phyloP scores from a whole-genome alignment of 352 stramenopile genomes.

The Phytopythium aichiense region DNA sequence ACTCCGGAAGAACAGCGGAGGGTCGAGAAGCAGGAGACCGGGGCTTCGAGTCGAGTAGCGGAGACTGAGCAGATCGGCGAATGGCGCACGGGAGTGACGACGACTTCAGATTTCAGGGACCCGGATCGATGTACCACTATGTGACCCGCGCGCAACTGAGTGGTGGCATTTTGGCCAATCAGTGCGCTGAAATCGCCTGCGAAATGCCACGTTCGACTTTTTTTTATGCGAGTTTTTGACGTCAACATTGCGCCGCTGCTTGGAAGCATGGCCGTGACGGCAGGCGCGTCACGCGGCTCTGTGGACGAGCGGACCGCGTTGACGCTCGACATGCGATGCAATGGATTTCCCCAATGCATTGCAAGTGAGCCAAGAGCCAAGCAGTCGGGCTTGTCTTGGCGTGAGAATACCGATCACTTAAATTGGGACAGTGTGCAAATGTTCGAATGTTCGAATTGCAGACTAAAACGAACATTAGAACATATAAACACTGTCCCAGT shows the following conservation, averaged over 20 bases:
- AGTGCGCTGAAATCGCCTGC: neutral
- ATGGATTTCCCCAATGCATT: too few relatives aligned
- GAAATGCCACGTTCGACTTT: neutral
- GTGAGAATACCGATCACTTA: too few relatives aligned
- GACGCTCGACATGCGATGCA: too few relatives aligned
- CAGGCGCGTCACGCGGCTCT: neutral
- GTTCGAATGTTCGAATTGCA: too few relatives aligned
- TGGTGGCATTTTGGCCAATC: neutral
- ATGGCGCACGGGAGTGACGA: neutral
- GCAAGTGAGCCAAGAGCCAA: too few relatives aligned
- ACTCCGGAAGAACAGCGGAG: too few relatives aligned
- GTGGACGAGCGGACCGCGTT: neutral
- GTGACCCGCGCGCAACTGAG: neutral
- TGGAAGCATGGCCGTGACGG: neutral
- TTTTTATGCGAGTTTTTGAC: neutral
- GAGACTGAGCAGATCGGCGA: neutral
- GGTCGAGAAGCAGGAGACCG: conserved; percentile 2
- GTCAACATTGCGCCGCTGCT: conserved; percentile 2
- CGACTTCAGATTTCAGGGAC: too few relatives aligned
- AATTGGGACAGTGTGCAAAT: too few relatives aligned
- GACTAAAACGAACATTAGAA: too few relatives aligned
- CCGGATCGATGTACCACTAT: neutral
- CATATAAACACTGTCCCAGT: too few relatives aligned
- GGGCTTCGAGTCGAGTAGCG: too few relatives aligned
- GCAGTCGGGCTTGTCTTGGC: too few relatives aligned